A percentile compares a stretch with the other conserved stretches of the same genome.
phyloP scores from a whole-genome alignment of 176 grass and related monocot species.

The Oryza meyeriana region DNA sequence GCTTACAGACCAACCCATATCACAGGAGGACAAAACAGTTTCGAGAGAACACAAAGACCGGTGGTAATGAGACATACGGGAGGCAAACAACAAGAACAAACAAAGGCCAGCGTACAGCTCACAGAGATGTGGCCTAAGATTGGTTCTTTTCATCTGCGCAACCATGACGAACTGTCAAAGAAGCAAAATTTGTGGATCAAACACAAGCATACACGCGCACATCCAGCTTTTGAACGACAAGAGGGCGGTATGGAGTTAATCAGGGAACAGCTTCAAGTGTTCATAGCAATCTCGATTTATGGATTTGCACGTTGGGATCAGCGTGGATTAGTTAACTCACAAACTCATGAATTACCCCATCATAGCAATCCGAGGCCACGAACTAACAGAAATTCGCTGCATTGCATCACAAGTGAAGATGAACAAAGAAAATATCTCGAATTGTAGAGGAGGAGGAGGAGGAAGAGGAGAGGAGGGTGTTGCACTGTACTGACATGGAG shows the following conservation, averaged over 20 bases:
- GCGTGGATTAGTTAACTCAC: background rate
- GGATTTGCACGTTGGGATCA: background rate
- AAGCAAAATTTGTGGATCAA: background rate
- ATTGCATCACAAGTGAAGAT: background rate
- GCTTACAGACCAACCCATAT: background rate
- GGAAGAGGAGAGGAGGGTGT: background rate
- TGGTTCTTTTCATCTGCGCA: background rate
- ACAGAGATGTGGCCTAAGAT: background rate
- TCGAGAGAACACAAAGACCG: background rate
- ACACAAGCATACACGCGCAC: too few relatives aligned
- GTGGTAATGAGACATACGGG: background rate
- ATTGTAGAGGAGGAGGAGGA: background rate
- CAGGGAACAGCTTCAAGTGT: too few relatives aligned
- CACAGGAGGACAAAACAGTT: slow-evolving; percentile 19
- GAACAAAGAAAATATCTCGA: background rate
- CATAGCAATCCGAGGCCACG: background rate
- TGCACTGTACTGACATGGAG: slow-evolving; percentile 52
- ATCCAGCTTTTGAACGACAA: background rate
- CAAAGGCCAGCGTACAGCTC: slow-evolving; percentile 14
- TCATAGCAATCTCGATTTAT: background rate
- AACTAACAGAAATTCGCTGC: background rate
- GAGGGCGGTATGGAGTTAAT: too few relatives aligned
- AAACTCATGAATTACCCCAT: background rate
- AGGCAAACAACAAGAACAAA: slow-evolving; percentile 13
- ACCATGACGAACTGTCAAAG: background rate